Percentiles rank a stretch among this genome's conserved stretches.
Evolutionary conservation across 2,329 filamentous ascomycete species (phyloP).

Genomic region (Penicillium paneum): DNA sequence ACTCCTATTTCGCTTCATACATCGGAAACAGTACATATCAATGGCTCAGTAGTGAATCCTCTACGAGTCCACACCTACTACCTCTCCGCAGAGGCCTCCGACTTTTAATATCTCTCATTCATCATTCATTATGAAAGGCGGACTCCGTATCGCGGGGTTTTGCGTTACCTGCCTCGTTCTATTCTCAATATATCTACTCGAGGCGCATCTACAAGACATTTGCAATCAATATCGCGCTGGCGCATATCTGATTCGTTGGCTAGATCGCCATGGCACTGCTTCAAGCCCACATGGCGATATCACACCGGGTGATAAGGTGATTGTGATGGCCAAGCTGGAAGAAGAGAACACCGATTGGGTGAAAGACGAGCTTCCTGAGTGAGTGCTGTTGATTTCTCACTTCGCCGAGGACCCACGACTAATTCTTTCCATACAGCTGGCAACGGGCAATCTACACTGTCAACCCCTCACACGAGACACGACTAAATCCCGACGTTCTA

Average conservation of each 20-base stretch:
- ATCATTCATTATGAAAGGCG: constrained; percentile 32
- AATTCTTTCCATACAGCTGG: constrained; percentile 36
- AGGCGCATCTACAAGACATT: constrained; percentile 33
- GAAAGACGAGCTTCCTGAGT: constrained; percentile 45
- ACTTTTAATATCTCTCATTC: neutral
- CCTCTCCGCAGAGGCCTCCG: neutral
- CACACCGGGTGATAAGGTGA: constrained; percentile 36
- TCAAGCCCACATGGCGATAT: constrained; percentile 7
- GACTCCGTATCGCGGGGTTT: constrained; percentile 25
- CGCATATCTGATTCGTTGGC: constrained; percentile 35
- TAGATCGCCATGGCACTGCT: constrained; percentile 18
- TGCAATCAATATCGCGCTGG: constrained; percentile 37
- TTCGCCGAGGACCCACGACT: neutral
- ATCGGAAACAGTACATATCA: neutral
- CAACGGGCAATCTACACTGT: constrained; percentile 47
- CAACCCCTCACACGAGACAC: constrained; percentile 32
- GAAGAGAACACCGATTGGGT: constrained; percentile 49
- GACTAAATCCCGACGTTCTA: constrained; percentile 22
- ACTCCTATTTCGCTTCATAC: neutral
- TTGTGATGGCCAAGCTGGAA: constrained; percentile 46
- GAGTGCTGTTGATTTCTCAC: constrained; percentile 14
- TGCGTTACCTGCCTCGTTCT: constrained; percentile 25
- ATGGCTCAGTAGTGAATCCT: constrained; percentile 14
- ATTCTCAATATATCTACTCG: constrained; percentile 32
- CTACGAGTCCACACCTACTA: constrained; percentile 3